Evolutionary conservation across 2,329 filamentous ascomycete genomes (phyloP), one percentile per base, ranked within the genome.

Genomic region (Coniochaeta sp.): DNA sequence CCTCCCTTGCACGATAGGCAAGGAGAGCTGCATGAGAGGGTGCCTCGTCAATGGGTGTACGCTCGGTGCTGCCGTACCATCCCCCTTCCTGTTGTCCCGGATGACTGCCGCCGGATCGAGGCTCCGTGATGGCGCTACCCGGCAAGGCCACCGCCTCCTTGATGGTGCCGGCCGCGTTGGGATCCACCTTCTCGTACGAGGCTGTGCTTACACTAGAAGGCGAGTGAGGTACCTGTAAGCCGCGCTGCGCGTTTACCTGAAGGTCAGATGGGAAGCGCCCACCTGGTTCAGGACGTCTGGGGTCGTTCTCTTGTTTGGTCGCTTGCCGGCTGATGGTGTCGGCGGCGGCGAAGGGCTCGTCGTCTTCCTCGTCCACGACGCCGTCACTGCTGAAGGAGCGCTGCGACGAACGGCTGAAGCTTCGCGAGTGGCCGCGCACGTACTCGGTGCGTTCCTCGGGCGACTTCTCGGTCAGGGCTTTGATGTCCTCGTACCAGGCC

Each of bases 241-340:
- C 85, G 75, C 89, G 85, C 66, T 82, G 73, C 56, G 78, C 75
- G 69, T 91, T 87, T 68, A 95, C 81, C 74, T 91, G 84, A 62
- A 97, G 76, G 76, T 96, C 91, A 72, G 89, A 95, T 72, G 92
- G 92, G 75, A 99, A 99, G 70, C 91, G 85, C 77, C 92, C 92
- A 85, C 91, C 92, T 84, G 90, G 85, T 79, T 89, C 83, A 66
- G 89, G 88, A 69, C 91, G 85, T 69, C 80, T 79, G 61, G 80
- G 75, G 60, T 67, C 66, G 53, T 80, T 77, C 62, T 77, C 71
- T 31, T 48, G 45, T 14, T 26, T 28, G 13, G 45, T 76, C 55
- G 73, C 71, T 60, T 69, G 72, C 55, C 71, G 72, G 52, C 71
- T 72, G 61, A 83, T 78, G 33, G 83, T 80, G 30, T 85, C 83